Evolutionary conservation across 2,329 filamentous ascomycete genomes (phyloP).

Genomic region (Colletotrichum magnum): DNA sequence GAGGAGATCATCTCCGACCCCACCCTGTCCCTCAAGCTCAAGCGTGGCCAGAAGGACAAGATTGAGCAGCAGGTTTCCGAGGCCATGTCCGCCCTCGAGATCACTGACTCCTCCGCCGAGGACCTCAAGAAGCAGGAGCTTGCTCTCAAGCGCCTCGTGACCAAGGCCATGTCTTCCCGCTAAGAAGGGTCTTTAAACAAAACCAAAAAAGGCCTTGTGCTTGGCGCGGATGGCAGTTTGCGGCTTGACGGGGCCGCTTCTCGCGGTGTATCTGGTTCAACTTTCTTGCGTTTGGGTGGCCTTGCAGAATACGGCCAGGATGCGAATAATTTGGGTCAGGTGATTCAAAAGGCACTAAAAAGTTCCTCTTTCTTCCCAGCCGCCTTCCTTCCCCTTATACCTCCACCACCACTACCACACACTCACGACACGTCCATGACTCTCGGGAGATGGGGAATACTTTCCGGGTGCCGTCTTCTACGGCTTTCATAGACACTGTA

Average conservation of each 20-base stretch:
- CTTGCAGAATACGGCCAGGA: constrained; percentile 39
- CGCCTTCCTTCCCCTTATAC: constrained; percentile 38
- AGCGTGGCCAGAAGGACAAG: constrained; percentile 99
- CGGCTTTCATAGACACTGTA: constrained; percentile 43
- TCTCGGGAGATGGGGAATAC: constrained; percentile 37
- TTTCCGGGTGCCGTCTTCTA: constrained; percentile 40
- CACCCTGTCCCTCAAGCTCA: constrained; percentile 94
- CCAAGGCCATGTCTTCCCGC: constrained; percentile 96
- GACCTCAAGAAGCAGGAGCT: constrained; percentile 99
- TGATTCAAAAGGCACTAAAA: constrained; percentile 42
- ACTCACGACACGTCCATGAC: constrained; percentile 39
- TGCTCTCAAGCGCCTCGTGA: constrained; percentile 96
- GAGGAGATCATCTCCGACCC: constrained; percentile 99
- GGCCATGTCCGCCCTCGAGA: constrained; percentile 96
- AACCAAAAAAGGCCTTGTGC: constrained; percentile 19
- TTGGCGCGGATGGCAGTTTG: constrained; percentile 27
- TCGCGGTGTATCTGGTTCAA: constrained; percentile 43
- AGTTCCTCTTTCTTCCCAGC: constrained; percentile 41
- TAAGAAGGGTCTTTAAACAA: constrained; percentile 62
- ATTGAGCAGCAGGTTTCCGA: constrained; percentile 97
- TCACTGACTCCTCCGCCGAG: constrained; percentile 91
- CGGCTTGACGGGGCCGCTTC: constrained; percentile 44
- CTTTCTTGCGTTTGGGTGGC: constrained; percentile 41
- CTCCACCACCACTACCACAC: constrained; percentile 34
- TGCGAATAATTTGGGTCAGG: constrained; percentile 42